Percentiles rank a stretch among this genome's conserved stretches.
phyloP scores from a whole-genome alignment of 2,329 filamentous ascomycete species.

The Diaporthe capsici region DNA sequence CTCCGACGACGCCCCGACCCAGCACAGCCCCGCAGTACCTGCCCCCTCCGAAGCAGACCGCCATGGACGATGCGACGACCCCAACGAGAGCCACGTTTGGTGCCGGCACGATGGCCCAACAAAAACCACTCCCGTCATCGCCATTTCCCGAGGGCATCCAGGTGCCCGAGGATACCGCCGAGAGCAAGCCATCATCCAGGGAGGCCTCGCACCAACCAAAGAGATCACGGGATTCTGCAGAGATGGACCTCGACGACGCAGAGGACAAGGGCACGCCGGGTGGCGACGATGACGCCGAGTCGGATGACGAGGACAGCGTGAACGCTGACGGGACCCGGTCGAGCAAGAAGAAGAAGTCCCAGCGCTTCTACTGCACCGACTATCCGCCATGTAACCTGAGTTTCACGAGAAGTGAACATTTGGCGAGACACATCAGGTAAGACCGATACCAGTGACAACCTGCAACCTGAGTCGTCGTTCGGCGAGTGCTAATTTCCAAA shows the following conservation, averaged over 20 bases:
- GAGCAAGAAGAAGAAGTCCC: constrained; percentile 95
- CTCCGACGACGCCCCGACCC: constrained; percentile 51
- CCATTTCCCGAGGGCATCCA: constrained; percentile 66
- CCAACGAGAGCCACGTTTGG: constrained; percentile 73
- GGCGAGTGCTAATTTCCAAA: not conserved
- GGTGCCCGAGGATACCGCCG: constrained; percentile 59
- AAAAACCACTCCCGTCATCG: constrained; percentile 68
- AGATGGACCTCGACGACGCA: constrained; percentile 83
- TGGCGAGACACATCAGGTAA: constrained; percentile 93
- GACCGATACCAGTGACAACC: constrained; percentile 43
- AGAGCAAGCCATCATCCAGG: constrained; percentile 61
- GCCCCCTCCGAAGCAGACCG: constrained; percentile 45
- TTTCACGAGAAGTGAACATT: constrained; percentile 95
- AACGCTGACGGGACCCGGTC: constrained; percentile 77
- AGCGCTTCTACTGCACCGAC: constrained; percentile 95
- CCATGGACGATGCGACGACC: constrained; percentile 66
- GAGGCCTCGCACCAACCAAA: constrained; percentile 73
- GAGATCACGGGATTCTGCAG: constrained; percentile 74
- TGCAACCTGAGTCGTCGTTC: no score
- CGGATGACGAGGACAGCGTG: constrained; percentile 74
- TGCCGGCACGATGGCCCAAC: constrained; percentile 56
- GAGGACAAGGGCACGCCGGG: constrained; percentile 71
- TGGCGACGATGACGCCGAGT: constrained; percentile 65
- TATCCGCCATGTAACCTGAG: constrained; percentile 94
- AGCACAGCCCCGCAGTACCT: constrained; percentile 50